Percentiles rank a stretch among this genome's conserved stretches.
phyloP scores from a whole-genome alignment of 2,329 filamentous ascomycete species.

The Talaromyces funiculosus region DNA sequence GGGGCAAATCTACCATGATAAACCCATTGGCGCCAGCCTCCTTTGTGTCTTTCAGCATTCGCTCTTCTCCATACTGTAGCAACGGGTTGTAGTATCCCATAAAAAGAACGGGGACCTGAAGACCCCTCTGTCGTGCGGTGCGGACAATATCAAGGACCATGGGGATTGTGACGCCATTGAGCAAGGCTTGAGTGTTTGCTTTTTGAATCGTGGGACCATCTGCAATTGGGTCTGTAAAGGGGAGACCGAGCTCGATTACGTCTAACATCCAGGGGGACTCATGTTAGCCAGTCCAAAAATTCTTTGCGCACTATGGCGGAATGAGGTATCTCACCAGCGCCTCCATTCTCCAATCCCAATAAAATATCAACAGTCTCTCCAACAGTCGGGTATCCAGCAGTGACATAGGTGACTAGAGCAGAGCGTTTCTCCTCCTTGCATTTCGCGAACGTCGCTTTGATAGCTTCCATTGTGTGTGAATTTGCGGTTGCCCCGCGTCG shows the following conservation, averaged over 20 bases:
- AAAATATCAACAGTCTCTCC: slow-evolving; percentile 78
- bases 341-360: slow-evolving; percentile 85
- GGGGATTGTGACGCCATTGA: slow-evolving; percentile 80
- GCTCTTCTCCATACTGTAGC: slow-evolving; percentile 88
- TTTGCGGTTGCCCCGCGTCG: slow-evolving; percentile 2
- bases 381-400: slow-evolving; percentile 82
- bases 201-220: slow-evolving; percentile 97
- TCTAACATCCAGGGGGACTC: slow-evolving; percentile 51
- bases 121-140: slow-evolving; percentile 68
- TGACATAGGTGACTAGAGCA: slow-evolving; percentile 93
- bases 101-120: slow-evolving; percentile 77
- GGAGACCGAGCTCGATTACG: slow-evolving; percentile 89
- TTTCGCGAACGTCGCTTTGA: slow-evolving; percentile 53
- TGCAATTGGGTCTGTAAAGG: slow-evolving; percentile 96
- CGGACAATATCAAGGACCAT: slow-evolving; percentile 78
- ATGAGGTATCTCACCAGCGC: slow-evolving; percentile 59
- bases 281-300: background rate
- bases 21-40: slow-evolving; percentile 88
- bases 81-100: slow-evolving; percentile 99
- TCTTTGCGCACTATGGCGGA: background rate
- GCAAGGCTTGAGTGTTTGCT: slow-evolving; percentile 82
- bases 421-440: slow-evolving; percentile 58
- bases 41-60: slow-evolving; percentile 75
- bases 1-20: slow-evolving; percentile 91
- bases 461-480: slow-evolving; percentile 43